Evolutionary conservation across 202 grass and related monocot species (phyloP), one percentile per base, ranked within the genome.

Genomic region (Musa balbisiana): DNA sequence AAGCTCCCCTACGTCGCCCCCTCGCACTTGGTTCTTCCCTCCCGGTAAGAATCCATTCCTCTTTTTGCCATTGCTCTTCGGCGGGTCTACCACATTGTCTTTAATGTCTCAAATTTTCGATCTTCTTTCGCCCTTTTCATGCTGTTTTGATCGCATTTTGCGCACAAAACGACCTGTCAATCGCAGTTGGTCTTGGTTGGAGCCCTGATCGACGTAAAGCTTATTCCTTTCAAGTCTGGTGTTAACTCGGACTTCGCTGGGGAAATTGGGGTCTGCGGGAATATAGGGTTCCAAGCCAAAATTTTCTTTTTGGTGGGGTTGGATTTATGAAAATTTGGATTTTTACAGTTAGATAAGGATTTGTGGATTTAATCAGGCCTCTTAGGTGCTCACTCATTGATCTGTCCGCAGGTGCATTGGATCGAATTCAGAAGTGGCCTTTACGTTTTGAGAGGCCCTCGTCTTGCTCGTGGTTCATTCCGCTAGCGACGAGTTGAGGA

Each of bases 401-500:
- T 65, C 22, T 65, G 24, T 65, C 11, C 22, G 63, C 63, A 65
- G 63, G 63, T 65, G 63, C 23, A 11, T 26, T 15, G 63, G 11
- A 65, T 65, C 63, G 63, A 65, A 65, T 12, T 26, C 11, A 12
- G 4, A 65, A 65, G 63, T 24, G 63, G 22, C 13, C 2, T 65
- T 65, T 65, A 65, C 22, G 23, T 9, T 26, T 65, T 65, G 63
- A 65, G 63, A 65, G 22, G 21, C 21, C 63, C 63, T 65, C 63
- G 23, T 65, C 23, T 26, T 65, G 63, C 63, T 65, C 26, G 63
- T 65, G 63, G 63, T 65, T 65, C 10, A 65, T 25, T 27, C 22
- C 63, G 63, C 63, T 65, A 26, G 63, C 63, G 22, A 65, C 22
- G 23, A 65, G 22, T 65, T 65, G 63, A 65, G 63, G 56, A 19